phyloP scores from a whole-genome alignment of 164 flowering plant species.

The Magnolia officinalis region DNA sequence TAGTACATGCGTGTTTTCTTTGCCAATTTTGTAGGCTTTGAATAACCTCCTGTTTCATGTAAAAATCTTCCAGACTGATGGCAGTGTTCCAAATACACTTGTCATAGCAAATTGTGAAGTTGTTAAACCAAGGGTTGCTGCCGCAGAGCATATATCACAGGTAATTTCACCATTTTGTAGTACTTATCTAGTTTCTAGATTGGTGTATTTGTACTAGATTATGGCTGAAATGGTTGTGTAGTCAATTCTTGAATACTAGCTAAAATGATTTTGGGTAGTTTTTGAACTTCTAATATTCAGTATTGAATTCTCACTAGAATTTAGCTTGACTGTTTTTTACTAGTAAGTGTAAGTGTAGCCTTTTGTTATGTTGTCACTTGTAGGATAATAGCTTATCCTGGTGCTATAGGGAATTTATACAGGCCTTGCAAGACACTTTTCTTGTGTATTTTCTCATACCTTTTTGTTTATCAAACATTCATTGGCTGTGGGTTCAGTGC shows the following conservation, averaged over 20 bases:
- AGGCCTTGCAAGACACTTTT: too few species aligned
- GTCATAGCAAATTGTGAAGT: constrained; percentile 97
- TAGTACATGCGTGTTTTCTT: not conserved
- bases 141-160: constrained; percentile 97
- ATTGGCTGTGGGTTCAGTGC: too few species aligned
- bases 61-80: constrained; percentile 68
- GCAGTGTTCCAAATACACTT: constrained; percentile 96
- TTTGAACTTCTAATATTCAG: not conserved
- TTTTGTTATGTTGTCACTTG: too few species aligned
- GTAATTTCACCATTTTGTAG: constrained; percentile 23
- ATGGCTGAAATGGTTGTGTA: not conserved
- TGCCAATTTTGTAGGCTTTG: not conserved
- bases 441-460: too few species aligned
- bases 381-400: too few species aligned
- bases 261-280: not conserved
- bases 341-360: too few species aligned
- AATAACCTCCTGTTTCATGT: not conserved
- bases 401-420: too few species aligned
- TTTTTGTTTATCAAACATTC: too few species aligned
- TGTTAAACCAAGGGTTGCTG: constrained; percentile 97
- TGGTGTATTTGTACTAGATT: not conserved
- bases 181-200: not conserved
- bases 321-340: too few species aligned
- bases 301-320: too few species aligned
- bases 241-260: not conserved